Conservation (phyloP, 2,329 filamentous ascomycete genomes). For the Trichoderma sp. region DNA sequence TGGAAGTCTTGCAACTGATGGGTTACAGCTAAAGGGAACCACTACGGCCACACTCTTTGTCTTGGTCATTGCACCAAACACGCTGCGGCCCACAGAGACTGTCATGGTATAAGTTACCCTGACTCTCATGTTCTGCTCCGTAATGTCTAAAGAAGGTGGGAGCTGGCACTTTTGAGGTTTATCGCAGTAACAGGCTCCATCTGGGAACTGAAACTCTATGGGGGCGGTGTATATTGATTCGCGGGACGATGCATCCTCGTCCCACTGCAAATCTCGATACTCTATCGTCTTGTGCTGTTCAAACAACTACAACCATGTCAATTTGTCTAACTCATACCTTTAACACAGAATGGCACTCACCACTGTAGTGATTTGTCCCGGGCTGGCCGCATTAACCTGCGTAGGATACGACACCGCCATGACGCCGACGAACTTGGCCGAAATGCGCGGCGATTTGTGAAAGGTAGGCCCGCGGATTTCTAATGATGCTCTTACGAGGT, state of each 20-base stretch:
- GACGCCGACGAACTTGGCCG: slow-evolving; percentile 2
- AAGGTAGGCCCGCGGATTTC: slow-evolving; percentile 8
- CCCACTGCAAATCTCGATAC: not conserved
- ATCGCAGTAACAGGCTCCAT: not conserved
- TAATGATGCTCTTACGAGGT: not conserved
- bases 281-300: slow-evolving; percentile 1
- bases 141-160: not conserved
- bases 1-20: not conserved
- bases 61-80: slow-evolving; percentile 5
- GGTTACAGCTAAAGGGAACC: not conserved
- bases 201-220: slow-evolving; percentile 2
- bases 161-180: not conserved
- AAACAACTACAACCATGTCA: not conserved
- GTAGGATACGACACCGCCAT: slow-evolving; percentile 5
- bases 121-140: not conserved
- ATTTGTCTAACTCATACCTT: not conserved
- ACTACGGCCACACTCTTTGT: not conserved
- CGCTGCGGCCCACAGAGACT: not conserved
- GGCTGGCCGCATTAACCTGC: slow-evolving; percentile 5
- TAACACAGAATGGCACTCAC: not conserved
- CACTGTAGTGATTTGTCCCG: not conserved
- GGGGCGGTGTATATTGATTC: slow-evolving; percentile 9
- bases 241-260: not conserved
- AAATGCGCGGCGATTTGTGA: slow-evolving; percentile 15
- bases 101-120: not conserved